Evolutionary conservation across 2,329 filamentous ascomycete genomes (phyloP).

Genomic region (Alternaria sp.): DNA sequence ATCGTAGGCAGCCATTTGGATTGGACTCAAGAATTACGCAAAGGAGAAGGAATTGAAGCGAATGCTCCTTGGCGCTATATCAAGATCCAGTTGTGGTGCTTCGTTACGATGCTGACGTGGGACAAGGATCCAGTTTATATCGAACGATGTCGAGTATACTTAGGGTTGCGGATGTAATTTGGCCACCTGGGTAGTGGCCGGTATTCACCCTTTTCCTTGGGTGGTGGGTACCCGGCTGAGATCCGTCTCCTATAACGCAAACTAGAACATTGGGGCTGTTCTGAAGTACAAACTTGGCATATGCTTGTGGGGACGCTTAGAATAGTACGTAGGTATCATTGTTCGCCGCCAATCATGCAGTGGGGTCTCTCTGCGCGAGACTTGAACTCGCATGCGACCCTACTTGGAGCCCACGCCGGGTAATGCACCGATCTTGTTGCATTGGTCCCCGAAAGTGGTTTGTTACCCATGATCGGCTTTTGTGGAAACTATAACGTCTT

Average conservation of each 20-base stretch:
- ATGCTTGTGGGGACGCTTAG: conserved; percentile 6
- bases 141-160: neutral
- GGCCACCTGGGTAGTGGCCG: neutral
- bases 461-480: neutral
- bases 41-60: neutral
- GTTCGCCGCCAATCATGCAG: neutral
- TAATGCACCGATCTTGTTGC: neutral
- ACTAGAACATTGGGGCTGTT: conserved; percentile 4
- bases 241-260: neutral
- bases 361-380: neutral
- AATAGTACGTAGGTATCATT: conserved; percentile 2
- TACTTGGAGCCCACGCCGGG: neutral
- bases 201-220: conserved; percentile 6
- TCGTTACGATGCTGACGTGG: neutral
- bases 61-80: conserved; percentile 3
- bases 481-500: neutral
- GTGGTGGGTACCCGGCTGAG: conserved; percentile 1
- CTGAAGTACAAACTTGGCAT: neutral
- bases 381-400: conserved; percentile 1
- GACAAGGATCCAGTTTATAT: conserved; percentile 11
- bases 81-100: neutral
- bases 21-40: neutral
- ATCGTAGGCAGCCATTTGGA: conserved; percentile 1
- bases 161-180: neutral
- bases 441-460: neutral